phyloP scores from a whole-genome alignment of 208 protist species.

The Wallacemonas sp. region DNA sequence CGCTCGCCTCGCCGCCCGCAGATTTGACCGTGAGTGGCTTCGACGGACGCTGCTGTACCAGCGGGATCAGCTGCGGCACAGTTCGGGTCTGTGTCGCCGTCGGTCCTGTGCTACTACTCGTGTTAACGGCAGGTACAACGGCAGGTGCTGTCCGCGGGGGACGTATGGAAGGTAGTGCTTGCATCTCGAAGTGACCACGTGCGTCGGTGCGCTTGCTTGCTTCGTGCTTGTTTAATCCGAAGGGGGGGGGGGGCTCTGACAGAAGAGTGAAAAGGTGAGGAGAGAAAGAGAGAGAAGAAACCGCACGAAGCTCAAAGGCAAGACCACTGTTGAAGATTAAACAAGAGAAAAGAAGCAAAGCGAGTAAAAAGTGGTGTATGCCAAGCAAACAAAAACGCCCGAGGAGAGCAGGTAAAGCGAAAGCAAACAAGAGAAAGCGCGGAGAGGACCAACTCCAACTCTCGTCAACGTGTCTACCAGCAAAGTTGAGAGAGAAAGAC shows the following conservation, averaged over 20 bases:
- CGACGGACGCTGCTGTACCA: slow-evolving; percentile 2
- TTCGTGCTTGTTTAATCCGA: too few species aligned
- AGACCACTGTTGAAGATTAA: slow-evolving; percentile 14
- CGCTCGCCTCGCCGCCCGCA: not conserved
- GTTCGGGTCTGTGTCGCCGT: too few species aligned
- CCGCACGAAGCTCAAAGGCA: slow-evolving; percentile 16
- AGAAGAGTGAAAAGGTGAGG: not conserved
- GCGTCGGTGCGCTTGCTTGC: too few species aligned
- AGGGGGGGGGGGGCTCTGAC: too few species aligned
- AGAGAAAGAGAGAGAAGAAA: not conserved
- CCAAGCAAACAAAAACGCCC: not conserved
- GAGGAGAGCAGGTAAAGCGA: too few species aligned
- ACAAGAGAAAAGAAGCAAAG: slow-evolving; percentile 21
- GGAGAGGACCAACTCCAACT: too few species aligned
- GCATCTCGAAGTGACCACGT: not conserved
- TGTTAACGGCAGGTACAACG: not conserved
- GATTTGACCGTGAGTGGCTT: slow-evolving; percentile 9
- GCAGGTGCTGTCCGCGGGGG: not conserved
- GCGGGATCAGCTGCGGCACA: not conserved
- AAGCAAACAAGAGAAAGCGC: too few species aligned
- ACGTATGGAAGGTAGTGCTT: slow-evolving; percentile 10
- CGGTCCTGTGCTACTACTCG: too few species aligned
- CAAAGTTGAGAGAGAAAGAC: too few species aligned
- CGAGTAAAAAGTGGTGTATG: not conserved
- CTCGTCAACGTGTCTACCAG: too few species aligned